Base-by-base conservation (phyloP, 257 asterid genomes). In the Solanum neorickii region DNA sequence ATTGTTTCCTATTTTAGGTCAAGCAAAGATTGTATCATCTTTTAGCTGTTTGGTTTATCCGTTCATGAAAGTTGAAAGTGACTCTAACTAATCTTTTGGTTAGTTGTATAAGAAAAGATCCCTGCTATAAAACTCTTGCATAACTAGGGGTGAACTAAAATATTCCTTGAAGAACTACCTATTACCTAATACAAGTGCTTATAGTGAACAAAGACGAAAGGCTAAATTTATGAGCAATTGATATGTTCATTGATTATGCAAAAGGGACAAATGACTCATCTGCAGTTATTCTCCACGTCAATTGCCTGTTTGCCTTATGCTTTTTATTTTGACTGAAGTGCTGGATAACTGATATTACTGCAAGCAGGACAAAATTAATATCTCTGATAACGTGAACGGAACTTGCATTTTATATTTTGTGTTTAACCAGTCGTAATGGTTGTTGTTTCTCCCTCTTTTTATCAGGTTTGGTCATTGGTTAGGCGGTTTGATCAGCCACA, bases 401-500 rank as follows among this genome's bases (percentile, higher is more conserved):
- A 37, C 84, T 46, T 78, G 27, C 68, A 80, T 80, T 80, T 80
- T 5, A 2, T 47, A 5, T 16, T 49, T 47, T 80, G 68, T 80
- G 85, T 47, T 80, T 37, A 16, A 12, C 25, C 44, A 46, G 87
- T 89, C 23, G 46, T 75, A 76, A 82, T 80, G 85, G 20, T 39
- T 12, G 87, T 84, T 14, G 65, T 29, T 56, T 86, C 84, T 73
- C 87, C 62, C 86, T 80, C 86, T 77, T 87, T 44, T 13, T 59
- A 46, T 85, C 70, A 95, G 98, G 98, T 95, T 87, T 95, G 98
- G 98, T 95, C 98, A 86, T 84, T 95, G 89, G 97, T 95, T 76
- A 87, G 98, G 91, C 92, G 98, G 90, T 95, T 95, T 82, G 97
- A 95, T 92, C 95, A 95, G 86, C 98, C 98, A 85, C 97, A 95